Base-by-base conservation (phyloP, 805 yeast genomes). In the Yamadazyma akitaensis region DNA sequence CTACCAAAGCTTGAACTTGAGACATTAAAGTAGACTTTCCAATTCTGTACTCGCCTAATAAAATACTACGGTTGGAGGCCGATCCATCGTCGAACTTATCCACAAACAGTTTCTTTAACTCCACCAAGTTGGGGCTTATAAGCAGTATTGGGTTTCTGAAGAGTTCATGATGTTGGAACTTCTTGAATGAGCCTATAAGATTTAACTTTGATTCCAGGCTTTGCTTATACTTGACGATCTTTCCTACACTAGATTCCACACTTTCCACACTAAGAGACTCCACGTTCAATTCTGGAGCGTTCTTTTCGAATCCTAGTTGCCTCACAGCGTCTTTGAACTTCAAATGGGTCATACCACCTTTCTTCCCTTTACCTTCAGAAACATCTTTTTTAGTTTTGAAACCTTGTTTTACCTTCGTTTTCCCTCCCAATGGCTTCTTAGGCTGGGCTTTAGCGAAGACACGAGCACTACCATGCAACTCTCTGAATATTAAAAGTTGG, bases 21-120 rank as follows among this genome's bases (percentile, higher is more conserved):
- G 91, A 64, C 40, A 90, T 56, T 33, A 84, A 58, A 0, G 88
- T 79, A 2, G 92, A 79, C 68, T 90, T 91, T 7, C 97, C 97
- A 10, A 79, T 74, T 41, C 96, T 96, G 37, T 78, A 66, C 46
- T 77, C 82, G 37, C 96, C 96, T 17, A 78, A 61, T n/a, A 88
- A 50, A 26, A 82, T 68, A 26, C 76, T 55, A 55, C 84, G 73
- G 58, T 81, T 84, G 11, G 64, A 53, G 12, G 54, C 56, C 0
- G 69, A 40, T 6, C 63, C 62, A 2, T 14, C 16, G 12, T 64
- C 49, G 10, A 81, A 57, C n/a, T 46, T 46, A 9, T 36, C 24
- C 13, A 46, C 25, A 39, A 81, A 63, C 1, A 67, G 58, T 19
- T 67, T 54, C 11, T 80, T 53, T 24, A 72, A 57, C 16, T 58